Evolutionary conservation across 768 basidiomycete species (phyloP).

Genomic region (Agrocybe praecox): DNA sequence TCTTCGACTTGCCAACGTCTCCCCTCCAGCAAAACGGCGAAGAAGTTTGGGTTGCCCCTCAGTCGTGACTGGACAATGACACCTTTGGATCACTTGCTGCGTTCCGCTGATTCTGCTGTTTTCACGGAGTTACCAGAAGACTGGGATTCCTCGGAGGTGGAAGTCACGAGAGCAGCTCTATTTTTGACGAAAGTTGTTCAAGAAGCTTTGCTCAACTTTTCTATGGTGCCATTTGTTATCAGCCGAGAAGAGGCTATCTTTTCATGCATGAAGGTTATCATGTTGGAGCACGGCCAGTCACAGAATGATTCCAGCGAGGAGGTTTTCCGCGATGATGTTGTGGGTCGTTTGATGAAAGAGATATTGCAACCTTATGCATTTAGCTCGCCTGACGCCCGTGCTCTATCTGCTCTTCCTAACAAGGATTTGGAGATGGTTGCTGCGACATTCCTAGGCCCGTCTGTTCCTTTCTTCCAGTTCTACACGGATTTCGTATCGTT

Average conservation of each 20-base stretch:
- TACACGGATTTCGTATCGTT: constrained; percentile 89
- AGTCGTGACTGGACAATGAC: constrained; percentile 66
- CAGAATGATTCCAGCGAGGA: constrained; percentile 56
- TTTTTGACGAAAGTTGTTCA: constrained; percentile 56
- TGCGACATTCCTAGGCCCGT: constrained; percentile 57
- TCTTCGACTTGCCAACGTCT: constrained; percentile 57
- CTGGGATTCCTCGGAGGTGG: constrained; percentile 83
- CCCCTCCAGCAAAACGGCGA: constrained; percentile 27
- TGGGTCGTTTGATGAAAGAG: constrained; percentile 59
- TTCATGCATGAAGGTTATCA: constrained; percentile 90
- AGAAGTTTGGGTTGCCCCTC: constrained; percentile 47
- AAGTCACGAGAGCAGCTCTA: constrained; percentile 72
- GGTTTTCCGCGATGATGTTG: constrained; percentile 77
- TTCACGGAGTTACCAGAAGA: constrained; percentile 65
- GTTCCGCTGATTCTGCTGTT: constrained; percentile 70
- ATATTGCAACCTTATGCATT: constrained; percentile 60
- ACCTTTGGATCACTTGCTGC: constrained; percentile 78
- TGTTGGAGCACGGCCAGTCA: constrained; percentile 87
- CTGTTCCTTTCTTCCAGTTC: constrained; percentile 89
- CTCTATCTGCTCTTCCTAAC: constrained; percentile 3
- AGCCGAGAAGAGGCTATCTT: constrained; percentile 64
- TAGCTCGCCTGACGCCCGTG: constrained; percentile 16
- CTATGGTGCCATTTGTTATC: constrained; percentile 43
- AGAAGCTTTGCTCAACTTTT: constrained; percentile 44
- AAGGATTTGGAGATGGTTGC: constrained; percentile 46